Base-by-base conservation (phyloP, 1,139 yeast species). In the Kodamaea plutei region DNA sequence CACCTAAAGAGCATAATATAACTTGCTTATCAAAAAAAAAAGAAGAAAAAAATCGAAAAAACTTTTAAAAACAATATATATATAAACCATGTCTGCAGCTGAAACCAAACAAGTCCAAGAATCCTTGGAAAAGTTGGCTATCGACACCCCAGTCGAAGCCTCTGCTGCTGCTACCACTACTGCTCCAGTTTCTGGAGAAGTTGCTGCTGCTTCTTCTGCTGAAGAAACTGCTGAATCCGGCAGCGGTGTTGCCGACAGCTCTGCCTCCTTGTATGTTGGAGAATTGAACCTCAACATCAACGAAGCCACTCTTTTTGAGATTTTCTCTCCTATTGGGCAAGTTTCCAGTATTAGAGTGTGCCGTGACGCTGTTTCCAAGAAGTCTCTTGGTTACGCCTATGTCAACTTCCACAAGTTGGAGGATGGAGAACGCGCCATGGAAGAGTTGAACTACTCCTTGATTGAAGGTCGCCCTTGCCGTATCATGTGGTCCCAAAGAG, bases 401-500 rank as follows among this genome's bases (percentile, higher is more conserved):
- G 96, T 93, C 56, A 91, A 91, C 83, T 91, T 72, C 81, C 91
- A 84, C 73, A 79, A 82, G 64, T 66, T 76, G 47, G 84, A 75
- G 45, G 96, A 93, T 59, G 98, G 96, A 56, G 91, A 84, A 69
- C 81, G 76, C 58, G 98, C 99, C 45, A 74, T 91, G 61, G 95
- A 88, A 59, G 94, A 88, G 66, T 78, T 93, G 68, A 93, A 91
- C 84, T 91, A 91, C 73, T 69, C 88, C 41, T 80, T 79, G 55
- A 80, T 91, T 68, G 91, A 89, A 68, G 97, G 96, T 57, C 88
- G 84, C 58, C 91, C 96, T 54, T 88, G 97, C 71, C 89, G 99
- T 69, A 91, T 91, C 72, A 93, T 93, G 98, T 89, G 97, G 96
- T 88, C 97, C 48, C 98, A 93, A 75, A 87, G 98, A 71, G 97